Evolutionary conservation across 2,329 filamentous ascomycete species (phyloP), one percentile per base, ranked within the genome.

Genomic region (Cercospora berteroae): DNA sequence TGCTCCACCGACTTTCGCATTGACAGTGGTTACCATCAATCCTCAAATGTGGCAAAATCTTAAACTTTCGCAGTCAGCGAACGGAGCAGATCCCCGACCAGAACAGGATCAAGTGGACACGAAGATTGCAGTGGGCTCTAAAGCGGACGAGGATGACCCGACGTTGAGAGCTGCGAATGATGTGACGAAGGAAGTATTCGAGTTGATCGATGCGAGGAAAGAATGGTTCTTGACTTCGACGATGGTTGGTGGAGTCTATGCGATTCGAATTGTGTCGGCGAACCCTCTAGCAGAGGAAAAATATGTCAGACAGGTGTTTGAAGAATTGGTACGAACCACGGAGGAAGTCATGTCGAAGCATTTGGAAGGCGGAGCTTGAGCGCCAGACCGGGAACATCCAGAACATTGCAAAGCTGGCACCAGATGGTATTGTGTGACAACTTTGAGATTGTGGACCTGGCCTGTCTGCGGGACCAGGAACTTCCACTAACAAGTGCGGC

Each of bases 141-240:
- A 56, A 7, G 18, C 8, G 7, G 58, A 63, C 60, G 79, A 76
- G 0, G 75, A 77, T 23, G 77, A 78, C 12, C 74, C 79, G 67
- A 78, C 79, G n/a, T 77, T 83, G 27, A 84, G 87, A 64, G 83
- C 85, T 67, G 84, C 86, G 12, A 93, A 95, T 72, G 81, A 80
- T 20, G 75, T 91, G 10, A 96, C 93, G 0, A 90, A 90, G 79
- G 84, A 85, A 64, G 86, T 96, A 12, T 94, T 92, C 74, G 90
- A 95, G 74, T 79, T 83, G 25, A 85, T 97, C 29, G 94, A 96
- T 74, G 82, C 83, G 3, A 82, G 86, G 7, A 92, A 92, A 1
- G 88, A 92, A 78, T 90, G 96, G 65, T 97, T 92, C 79, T 81
- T 97, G 25, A 97, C 93, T 0, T 90, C 88, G 50, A 90, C 89